Evolutionary conservation across 2,329 filamentous ascomycete species (phyloP).

Genomic region (Ascochyta rabiei): DNA sequence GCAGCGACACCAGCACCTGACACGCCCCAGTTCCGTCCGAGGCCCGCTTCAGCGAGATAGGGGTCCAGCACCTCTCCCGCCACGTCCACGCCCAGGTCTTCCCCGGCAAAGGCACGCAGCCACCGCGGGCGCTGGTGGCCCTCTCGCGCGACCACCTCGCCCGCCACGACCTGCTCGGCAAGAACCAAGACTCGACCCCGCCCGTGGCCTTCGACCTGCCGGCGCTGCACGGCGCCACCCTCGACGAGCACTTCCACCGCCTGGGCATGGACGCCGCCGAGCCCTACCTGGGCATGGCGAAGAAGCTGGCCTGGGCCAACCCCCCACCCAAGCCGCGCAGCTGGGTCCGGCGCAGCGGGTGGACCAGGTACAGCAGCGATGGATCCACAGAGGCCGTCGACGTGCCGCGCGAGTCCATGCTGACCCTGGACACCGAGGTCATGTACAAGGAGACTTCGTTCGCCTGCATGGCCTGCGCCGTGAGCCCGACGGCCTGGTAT

Average conservation of each 20-base stretch:
- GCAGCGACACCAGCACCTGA: neutral
- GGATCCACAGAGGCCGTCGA: slow-evolving; percentile 74
- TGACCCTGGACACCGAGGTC: slow-evolving; percentile 96
- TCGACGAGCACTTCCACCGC: slow-evolving; percentile 94
- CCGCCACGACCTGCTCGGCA: slow-evolving; percentile 86
- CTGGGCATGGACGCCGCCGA: slow-evolving; percentile 86
- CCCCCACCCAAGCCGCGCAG: slow-evolving; percentile 66
- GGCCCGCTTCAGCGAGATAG: slow-evolving; percentile 87
- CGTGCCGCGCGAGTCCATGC: slow-evolving; percentile 77
- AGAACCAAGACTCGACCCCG: slow-evolving; percentile 75
- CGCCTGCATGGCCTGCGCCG: slow-evolving; percentile 96
- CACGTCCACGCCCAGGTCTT: slow-evolving; percentile 87
- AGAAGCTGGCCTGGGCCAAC: slow-evolving; percentile 69
- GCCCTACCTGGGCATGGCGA: slow-evolving; percentile 78
- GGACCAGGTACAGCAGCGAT: slow-evolving; percentile 88
- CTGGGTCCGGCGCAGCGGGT: slow-evolving; percentile 83
- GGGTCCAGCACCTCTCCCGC: slow-evolving; percentile 88
- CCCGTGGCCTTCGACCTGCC: slow-evolving; percentile 90
- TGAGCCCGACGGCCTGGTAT: slow-evolving; percentile 90
- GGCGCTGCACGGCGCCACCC: slow-evolving; percentile 73
- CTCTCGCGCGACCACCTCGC: slow-evolving; percentile 82
- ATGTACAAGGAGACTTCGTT: slow-evolving; percentile 93
- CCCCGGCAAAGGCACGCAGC: slow-evolving; percentile 57
- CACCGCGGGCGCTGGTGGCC: slow-evolving; percentile 74
- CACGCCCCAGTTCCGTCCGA: slow-evolving; percentile 49